phyloP scores from a whole-genome alignment of 805 yeast species.

The Saccharomycopsis guyanensis region DNA sequence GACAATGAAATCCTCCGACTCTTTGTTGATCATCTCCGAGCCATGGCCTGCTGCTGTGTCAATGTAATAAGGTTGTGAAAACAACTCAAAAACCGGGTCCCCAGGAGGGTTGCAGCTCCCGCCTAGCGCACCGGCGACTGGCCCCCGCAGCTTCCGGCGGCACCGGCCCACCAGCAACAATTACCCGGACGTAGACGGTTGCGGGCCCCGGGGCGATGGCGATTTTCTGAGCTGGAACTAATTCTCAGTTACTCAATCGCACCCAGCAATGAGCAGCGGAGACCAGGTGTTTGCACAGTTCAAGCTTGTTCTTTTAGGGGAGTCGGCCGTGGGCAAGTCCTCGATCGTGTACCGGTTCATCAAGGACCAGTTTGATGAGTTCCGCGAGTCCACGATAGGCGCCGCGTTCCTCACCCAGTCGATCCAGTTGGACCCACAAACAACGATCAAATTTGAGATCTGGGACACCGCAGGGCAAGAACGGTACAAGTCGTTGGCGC shows the following conservation, averaged over 20 bases:
- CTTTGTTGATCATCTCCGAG: not conserved
- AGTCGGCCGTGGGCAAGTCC: slow-evolving; percentile 64
- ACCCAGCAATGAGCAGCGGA: no score
- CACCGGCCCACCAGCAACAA: no score
- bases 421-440: slow-evolving; percentile 5
- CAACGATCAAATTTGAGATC: slow-evolving; percentile 65
- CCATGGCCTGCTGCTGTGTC: no score
- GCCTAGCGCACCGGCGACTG: no score
- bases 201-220: no score
- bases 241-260: no score
- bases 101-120: no score
- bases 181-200: no score
- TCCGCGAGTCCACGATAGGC: slow-evolving; percentile 75
- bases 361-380: slow-evolving; percentile 63
- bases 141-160: no score
- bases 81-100: no score
- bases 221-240: no score
- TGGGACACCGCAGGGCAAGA: slow-evolving; percentile 91
- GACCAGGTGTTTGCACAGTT: slow-evolving; percentile 39
- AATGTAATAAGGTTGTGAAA: no score
- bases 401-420: slow-evolving; percentile 74
- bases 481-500: slow-evolving; percentile 67
- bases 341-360: slow-evolving; percentile 64
- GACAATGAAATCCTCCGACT: slow-evolving; percentile 4
- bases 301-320: slow-evolving; percentile 56